Percentiles rank a stretch among this genome's conserved stretches.
phyloP scores from a whole-genome alignment of 805 yeast species.

The Hanseniaspora lachancei region DNA sequence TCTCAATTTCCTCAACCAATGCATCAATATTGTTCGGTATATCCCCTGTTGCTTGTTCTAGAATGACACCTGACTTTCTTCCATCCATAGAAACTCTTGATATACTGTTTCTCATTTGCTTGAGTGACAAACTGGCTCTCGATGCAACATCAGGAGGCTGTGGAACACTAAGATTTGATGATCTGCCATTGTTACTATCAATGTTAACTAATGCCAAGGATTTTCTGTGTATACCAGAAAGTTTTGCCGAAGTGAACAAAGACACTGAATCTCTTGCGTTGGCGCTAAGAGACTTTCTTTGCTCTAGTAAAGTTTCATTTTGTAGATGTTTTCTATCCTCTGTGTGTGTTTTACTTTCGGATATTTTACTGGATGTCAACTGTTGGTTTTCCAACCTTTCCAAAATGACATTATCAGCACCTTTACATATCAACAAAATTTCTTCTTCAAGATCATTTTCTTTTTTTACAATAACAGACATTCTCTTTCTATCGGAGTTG shows the following conservation, averaged over 20 bases:
- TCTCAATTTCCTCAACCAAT: slow-evolving; percentile 31
- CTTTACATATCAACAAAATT: slow-evolving; percentile 74
- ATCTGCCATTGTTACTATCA: slow-evolving; percentile 19
- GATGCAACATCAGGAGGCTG: slow-evolving; percentile 21
- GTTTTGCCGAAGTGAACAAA: slow-evolving; percentile 17
- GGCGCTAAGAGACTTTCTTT: slow-evolving; percentile 33
- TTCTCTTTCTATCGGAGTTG: slow-evolving; percentile 75
- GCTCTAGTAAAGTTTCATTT: slow-evolving; percentile 58
- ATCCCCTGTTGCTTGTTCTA: background rate
- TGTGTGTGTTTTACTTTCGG: slow-evolving; percentile 47
- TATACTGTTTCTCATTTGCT: slow-evolving; percentile 24
- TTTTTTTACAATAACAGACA: slow-evolving; percentile 73
- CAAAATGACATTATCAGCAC: slow-evolving; percentile 84
- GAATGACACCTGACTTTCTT: slow-evolving; percentile 11
- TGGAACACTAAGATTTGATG: slow-evolving; percentile 26
- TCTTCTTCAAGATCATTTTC: slow-evolving; percentile 47
- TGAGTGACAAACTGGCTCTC: slow-evolving; percentile 23
- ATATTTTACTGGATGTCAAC: slow-evolving; percentile 49
- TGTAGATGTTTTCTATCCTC: slow-evolving; percentile 58
- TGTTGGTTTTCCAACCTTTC: slow-evolving; percentile 52
- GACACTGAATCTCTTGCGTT: background rate
- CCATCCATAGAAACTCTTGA: slow-evolving; percentile 16
- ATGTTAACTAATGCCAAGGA: slow-evolving; percentile 13
- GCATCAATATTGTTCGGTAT: slow-evolving; percentile 31
- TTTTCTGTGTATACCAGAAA: slow-evolving; percentile 3